phyloP scores from a whole-genome alignment of 495 filamentous ascomycete species.

The Hyphodiscus hymeniophilus region DNA sequence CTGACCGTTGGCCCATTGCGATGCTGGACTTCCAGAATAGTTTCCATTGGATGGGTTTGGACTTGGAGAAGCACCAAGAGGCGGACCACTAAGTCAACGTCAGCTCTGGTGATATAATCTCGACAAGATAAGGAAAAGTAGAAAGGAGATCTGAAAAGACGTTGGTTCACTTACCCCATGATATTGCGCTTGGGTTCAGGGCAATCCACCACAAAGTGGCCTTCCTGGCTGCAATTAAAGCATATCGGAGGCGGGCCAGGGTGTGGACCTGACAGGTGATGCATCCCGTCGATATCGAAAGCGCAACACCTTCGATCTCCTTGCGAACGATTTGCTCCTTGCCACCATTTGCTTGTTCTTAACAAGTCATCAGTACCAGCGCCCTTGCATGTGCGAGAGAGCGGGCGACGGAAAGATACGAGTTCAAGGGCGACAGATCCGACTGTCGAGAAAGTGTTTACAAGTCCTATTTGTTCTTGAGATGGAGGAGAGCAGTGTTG shows the following conservation, averaged over 20 bases:
- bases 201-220: constrained; percentile 42
- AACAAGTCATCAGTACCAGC: constrained; percentile 9
- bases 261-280: constrained; percentile 28
- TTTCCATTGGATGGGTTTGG: background rate
- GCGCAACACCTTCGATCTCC: constrained; percentile 12
- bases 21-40: background rate
- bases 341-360: background rate
- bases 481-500: background rate
- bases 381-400: background rate
- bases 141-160: background rate
- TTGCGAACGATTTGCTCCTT: constrained; percentile 16
- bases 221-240: constrained; percentile 42
- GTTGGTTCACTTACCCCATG: constrained; percentile 50
- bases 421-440: background rate
- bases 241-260: constrained; percentile 29
- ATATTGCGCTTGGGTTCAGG: constrained; percentile 38
- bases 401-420: background rate
- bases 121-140: background rate
- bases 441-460: background rate
- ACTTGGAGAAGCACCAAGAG: background rate
- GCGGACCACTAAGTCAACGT: constrained; percentile 3
- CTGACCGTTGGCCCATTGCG: background rate
- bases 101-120: background rate
- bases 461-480: background rate
- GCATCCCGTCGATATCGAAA: constrained; percentile 19